Evolutionary conservation across 2,329 filamentous ascomycete species (phyloP), one percentile per base, ranked within the genome.

Genomic region (Dactylellina leptospora): DNA sequence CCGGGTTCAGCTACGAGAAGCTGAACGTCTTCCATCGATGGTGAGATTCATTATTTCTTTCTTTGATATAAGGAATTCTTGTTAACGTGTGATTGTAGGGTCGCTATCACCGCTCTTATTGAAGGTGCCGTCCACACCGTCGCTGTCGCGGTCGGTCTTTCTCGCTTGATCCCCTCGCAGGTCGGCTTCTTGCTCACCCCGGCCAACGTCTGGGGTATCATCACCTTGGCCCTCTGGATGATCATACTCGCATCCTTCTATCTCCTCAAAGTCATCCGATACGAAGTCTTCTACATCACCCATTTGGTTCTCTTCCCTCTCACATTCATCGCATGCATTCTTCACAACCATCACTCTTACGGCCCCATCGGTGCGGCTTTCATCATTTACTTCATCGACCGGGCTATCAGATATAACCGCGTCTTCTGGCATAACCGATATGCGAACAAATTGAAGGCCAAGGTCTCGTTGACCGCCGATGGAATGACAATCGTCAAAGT

Each of bases 231-330:
- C 1, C 33, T 73, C 3, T 73, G 69, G 69, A 61, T 73, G 69
- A 66, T 73, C 13, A 68, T 73, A 48, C 61, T 73, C 1, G 69
- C 69, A n/a, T 73, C 69, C 38, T 73, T 73, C 59, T 73, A 73
- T 18, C 55, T 73, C 16, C 61, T 73, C 36, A 73, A 73, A 25
- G 56, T 63, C 11, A 73, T 73, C 61, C 38, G 69, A 6, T 73
- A 73, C 33, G 69, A 73, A 22, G 69, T 73, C 36, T 73, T 73
- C 51, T 73, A 73, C 56, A 40, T 73, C 13, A 42, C 33, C 25
- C 69, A 73, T 28, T 30, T 73, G 1, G 51, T 73, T 40, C 61
- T 73, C 30, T 73, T 73, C 62, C 69, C 69, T 4, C 27, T 68
- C 11, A 73, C 62, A 4, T 73, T 61, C 40, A 73, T 73, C 18